A percentile compares a stretch with the other conserved stretches of the same genome.
phyloP scores from a whole-genome alignment of 2,329 filamentous ascomycete species.

The Penicillium sp. region DNA sequence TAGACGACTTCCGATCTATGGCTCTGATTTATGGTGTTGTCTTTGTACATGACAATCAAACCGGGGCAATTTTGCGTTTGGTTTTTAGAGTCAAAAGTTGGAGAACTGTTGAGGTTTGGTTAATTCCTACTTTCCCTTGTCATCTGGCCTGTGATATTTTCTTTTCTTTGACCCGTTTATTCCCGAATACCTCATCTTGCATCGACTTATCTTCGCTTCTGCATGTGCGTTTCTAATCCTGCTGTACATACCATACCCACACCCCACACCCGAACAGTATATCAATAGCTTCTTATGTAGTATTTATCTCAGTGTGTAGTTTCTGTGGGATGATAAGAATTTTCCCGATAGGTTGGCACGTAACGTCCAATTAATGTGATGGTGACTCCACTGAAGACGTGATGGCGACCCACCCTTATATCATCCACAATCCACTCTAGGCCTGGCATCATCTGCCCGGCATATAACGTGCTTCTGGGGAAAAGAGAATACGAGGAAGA shows the following conservation, averaged over 20 bases:
- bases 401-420: conserved; percentile 19
- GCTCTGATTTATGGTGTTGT: not conserved
- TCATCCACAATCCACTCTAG: not conserved
- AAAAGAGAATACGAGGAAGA: conserved; percentile 1
- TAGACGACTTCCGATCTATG: not conserved
- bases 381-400: conserved; percentile 10
- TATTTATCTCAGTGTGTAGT: not conserved
- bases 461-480: conserved; percentile 1
- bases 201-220: not conserved
- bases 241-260: conserved; percentile 10
- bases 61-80: not conserved
- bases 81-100: not conserved
- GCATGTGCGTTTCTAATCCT: conserved; percentile 1
- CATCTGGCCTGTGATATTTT: not conserved
- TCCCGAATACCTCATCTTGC: conserved; percentile 3
- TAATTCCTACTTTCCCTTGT: not conserved
- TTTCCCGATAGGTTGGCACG: not conserved
- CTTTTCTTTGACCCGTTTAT: not conserved
- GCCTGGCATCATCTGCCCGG: conserved; percentile 13
- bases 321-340: not conserved
- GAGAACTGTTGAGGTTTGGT: not conserved
- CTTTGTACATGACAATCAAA: conserved; percentile 9
- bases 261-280: conserved; percentile 1
- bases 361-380: not conserved
- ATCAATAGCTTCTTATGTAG: not conserved